Conservation (phyloP, 441 rosid genomes). For the Euphorbia schlechtendalii region DNA sequence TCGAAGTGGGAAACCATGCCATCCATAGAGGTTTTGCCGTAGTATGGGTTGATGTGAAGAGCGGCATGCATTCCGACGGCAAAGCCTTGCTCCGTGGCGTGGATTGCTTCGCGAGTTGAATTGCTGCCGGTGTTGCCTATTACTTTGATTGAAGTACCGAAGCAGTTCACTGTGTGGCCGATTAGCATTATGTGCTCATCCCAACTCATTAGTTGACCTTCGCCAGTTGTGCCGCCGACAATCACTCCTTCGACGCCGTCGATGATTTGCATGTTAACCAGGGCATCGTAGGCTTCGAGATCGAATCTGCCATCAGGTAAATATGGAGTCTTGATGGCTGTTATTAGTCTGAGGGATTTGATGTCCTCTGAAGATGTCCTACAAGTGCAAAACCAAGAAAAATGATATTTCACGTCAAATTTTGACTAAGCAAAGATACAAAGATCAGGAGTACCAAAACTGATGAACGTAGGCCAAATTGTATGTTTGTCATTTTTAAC, state of each 20-base stretch:
- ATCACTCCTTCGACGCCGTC: conserved; percentile 71
- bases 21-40: conserved; percentile 77
- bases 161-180: conserved; percentile 34
- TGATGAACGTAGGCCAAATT: no score
- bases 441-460: no score
- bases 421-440: no score
- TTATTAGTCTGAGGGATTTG: conserved; percentile 62
- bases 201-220: conserved; percentile 95
- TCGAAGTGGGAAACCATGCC: conserved; percentile 71
- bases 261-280: conserved; percentile 63
- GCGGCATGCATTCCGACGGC: conserved; percentile 98
- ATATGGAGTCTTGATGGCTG: conserved; percentile 85
- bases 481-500: no score
- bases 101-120: conserved; percentile 87
- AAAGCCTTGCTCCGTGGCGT: conserved; percentile 86
- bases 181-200: conserved; percentile 91
- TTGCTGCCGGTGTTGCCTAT: conserved; percentile 91
- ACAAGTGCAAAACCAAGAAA: conserved; percentile 10
- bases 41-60: conserved; percentile 85
- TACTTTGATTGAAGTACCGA: conserved; percentile 38
- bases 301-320: conserved; percentile 90
- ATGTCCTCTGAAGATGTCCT: conserved; percentile 70
- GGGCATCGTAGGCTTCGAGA: conserved; percentile 74
- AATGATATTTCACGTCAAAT: neutral
- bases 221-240: conserved; percentile 91